Conservation (phyloP, 495 filamentous ascomycete genomes). For the Neurospora sublineolata region DNA sequence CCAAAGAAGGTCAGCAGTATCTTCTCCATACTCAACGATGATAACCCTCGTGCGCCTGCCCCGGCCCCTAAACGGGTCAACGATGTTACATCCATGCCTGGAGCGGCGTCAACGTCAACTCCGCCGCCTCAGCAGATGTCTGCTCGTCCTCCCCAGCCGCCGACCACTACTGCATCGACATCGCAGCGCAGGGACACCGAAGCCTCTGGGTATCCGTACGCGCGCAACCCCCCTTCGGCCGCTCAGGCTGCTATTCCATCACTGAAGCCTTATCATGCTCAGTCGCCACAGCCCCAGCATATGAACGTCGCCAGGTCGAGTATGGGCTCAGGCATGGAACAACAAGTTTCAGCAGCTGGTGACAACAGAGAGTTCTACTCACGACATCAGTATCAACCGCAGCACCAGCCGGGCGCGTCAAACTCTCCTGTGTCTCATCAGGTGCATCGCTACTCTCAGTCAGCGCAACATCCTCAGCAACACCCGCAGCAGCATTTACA, state of each 20-base stretch:
- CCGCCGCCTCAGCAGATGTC: slow-evolving; percentile 32
- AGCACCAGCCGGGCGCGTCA: slow-evolving; percentile 22
- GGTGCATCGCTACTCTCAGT: slow-evolving; percentile 28
- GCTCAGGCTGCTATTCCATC: slow-evolving; percentile 34
- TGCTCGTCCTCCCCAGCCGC: slow-evolving; percentile 23
- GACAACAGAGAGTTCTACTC: slow-evolving; percentile 33
- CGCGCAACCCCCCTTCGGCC: slow-evolving; percentile 24
- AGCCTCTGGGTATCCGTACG: slow-evolving; percentile 23
- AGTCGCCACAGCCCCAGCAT: slow-evolving; percentile 31
- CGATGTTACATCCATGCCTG: slow-evolving; percentile 21
- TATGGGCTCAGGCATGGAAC: slow-evolving; percentile 22
- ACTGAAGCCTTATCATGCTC: slow-evolving; percentile 33
- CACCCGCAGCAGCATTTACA: neutral
- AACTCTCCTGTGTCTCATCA: slow-evolving; percentile 33
- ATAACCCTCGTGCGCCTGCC: slow-evolving; percentile 30
- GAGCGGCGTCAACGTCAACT: slow-evolving; percentile 28
- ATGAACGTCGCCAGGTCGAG: slow-evolving; percentile 25
- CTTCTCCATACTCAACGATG: slow-evolving; percentile 40
- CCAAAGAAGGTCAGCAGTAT: slow-evolving; percentile 35
- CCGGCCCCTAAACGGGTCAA: slow-evolving; percentile 27
- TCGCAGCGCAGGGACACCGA: slow-evolving; percentile 29
- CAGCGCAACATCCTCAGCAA: slow-evolving; percentile 12
- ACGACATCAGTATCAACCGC: slow-evolving; percentile 21
- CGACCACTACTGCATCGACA: slow-evolving; percentile 20
- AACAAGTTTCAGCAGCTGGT: slow-evolving; percentile 7